Evolutionary conservation across 495 filamentous ascomycete genomes (phyloP).

Genomic region (Neurospora sp.): DNA sequence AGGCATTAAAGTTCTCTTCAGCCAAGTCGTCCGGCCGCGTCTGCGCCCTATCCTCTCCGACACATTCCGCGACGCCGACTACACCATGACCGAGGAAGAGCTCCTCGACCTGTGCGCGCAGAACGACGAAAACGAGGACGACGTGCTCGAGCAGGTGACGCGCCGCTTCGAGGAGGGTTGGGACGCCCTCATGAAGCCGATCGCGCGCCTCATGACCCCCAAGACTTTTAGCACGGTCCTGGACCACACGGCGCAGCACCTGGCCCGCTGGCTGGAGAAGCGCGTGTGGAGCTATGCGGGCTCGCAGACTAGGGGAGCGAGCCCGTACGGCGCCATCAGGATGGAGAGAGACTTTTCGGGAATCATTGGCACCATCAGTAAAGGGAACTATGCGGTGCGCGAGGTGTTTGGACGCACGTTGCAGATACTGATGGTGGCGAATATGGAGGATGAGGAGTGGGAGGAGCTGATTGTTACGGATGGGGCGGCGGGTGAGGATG

Average conservation of each 20-base stretch:
- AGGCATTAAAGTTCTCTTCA: constrained; percentile 73
- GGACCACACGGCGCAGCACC: constrained; percentile 58
- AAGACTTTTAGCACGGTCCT: constrained; percentile 60
- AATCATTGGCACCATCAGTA: constrained; percentile 65
- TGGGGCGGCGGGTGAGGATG: constrained; percentile 23
- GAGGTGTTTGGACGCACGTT: constrained; percentile 70
- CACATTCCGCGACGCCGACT: constrained; percentile 86
- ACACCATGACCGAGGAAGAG: constrained; percentile 46
- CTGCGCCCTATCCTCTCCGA: constrained; percentile 78
- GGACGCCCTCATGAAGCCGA: constrained; percentile 71
- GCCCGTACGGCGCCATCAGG: constrained; percentile 71
- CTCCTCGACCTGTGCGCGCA: constrained; percentile 35
- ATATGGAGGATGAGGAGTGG: constrained; percentile 98
- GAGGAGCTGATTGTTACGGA: constrained; percentile 46
- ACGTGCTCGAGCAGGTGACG: constrained; percentile 50
- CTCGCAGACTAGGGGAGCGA: constrained; percentile 45
- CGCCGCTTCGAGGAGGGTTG: constrained; percentile 70
- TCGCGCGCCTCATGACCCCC: constrained; percentile 75
- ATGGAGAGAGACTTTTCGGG: constrained; percentile 83
- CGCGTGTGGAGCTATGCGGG: constrained; percentile 73
- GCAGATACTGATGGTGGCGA: constrained; percentile 82
- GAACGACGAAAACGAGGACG: constrained; percentile 43
- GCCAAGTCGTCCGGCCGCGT: constrained; percentile 76
- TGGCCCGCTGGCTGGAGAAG: constrained; percentile 74
- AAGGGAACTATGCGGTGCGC: constrained; percentile 67